Base-by-base conservation (phyloP, 495 filamentous ascomycete species). In the Pseudoneurospora amorphoporcata region DNA sequence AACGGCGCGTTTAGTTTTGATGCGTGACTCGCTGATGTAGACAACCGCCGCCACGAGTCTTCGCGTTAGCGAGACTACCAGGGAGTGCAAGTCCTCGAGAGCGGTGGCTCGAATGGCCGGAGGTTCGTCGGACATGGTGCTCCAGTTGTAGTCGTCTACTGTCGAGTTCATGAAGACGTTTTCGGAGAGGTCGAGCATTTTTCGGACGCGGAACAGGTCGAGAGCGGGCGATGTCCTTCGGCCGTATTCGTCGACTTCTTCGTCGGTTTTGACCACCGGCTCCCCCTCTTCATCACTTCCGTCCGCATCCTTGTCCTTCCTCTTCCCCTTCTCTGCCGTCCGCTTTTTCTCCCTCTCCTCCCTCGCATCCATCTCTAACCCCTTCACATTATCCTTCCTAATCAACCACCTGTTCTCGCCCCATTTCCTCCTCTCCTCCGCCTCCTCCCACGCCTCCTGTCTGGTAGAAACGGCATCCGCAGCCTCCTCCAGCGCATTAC, bases 161-260 rank as follows among this genome's bases (percentile, higher is more conserved):
- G 83, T 81, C 5, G 87, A 86, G 78, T 95, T 95, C 94, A 97
- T 96, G 76, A 96, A 95, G 2, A 95, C 45, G 4, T 83, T 83
- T 32, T 84, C 82, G 0, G 92, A 91, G 6, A 97, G 81, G 17
- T 80, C 74, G 6, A 95, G 81, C 90, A 91, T 94, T 9, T 79
- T 84, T 19, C 81, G 79, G 7, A 90, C 74, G 42, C 84, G 78
- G 38, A 97, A 86, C 0, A 97, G 74, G 70, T 84, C 81, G 2
- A 88, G 68, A 32, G 79, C 83, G 16, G 86, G 86, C 10, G 84
- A 76, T 7, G 83, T 78, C 39, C 81, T 77, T 39, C 74, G 75
- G 23, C 82, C 75, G 10, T 77, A 71, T 29, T 80, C 76, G 17
- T 81, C 72, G 29, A 80, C 78, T 12, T 8, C 23, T 41, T 81